Percentiles rank a stretch among this genome's conserved stretches.
These are phyloP conservation scores for Paxillus ammoniavirescens DNA, from an alignment of 768 basidiomycete genomes.

Conservation along the genomic window DNA sequence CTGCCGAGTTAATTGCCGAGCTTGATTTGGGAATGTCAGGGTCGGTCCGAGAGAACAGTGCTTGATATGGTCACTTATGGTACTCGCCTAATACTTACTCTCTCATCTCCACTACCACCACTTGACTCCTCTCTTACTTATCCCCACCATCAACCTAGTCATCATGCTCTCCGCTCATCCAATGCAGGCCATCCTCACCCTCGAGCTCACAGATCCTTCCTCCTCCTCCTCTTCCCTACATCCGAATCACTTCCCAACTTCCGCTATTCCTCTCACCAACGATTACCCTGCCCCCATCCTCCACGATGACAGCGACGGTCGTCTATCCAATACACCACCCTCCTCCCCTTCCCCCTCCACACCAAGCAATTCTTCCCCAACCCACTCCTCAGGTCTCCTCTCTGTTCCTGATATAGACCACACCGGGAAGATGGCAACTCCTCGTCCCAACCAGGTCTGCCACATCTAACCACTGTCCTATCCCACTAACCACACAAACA, in stretches of 20 bases:
- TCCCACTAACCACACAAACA: background rate
- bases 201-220: background rate
- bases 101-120: background rate
- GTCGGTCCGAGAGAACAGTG: constrained; percentile 7
- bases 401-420: constrained; percentile 5
- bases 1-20: background rate
- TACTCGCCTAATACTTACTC: background rate
- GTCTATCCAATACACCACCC: background rate
- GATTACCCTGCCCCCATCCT: background rate
- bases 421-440: constrained; percentile 4
- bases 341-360: background rate
- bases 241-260: no score
- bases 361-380: background rate
- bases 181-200: constrained; percentile 29
- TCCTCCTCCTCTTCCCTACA: background rate
- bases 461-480: background rate
- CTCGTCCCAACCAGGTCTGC: background rate
- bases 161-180: constrained; percentile 41
- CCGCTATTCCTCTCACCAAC: background rate
- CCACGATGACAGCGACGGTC: background rate
- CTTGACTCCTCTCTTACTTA: background rate
- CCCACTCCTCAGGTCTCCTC: background rate
- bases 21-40: background rate
- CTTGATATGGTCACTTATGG: background rate
- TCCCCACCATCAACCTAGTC: background rate